phyloP scores from a whole-genome alignment of 2,329 filamentous ascomycete genomes.

The Aspergillus thermomutatus region DNA sequence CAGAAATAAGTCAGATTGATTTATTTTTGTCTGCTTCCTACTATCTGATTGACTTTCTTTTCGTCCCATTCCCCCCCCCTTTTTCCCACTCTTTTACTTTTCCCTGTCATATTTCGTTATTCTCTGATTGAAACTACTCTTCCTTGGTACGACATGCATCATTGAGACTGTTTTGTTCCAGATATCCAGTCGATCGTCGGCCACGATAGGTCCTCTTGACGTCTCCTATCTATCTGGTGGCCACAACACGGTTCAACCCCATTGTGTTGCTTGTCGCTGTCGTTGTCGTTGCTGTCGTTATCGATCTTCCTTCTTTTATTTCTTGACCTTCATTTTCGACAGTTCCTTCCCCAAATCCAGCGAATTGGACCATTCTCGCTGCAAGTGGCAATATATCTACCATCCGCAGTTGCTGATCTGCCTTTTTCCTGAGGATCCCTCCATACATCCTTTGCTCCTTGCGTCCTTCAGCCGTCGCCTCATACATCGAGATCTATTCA shows the following conservation, averaged over 20 bases:
- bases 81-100: slow-evolving; percentile 4
- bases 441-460: not conserved
- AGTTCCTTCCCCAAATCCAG: not conserved
- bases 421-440: not conserved
- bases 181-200: slow-evolving; percentile 19
- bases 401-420: not conserved
- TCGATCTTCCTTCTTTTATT: not conserved
- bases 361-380: not conserved
- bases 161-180: slow-evolving; percentile 19
- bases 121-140: slow-evolving; percentile 11
- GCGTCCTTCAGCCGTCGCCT: slow-evolving; percentile 2
- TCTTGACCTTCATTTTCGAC: not conserved
- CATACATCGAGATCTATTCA: not conserved
- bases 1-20: slow-evolving; percentile 10
- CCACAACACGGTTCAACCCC: slow-evolving; percentile 12
- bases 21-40: slow-evolving; percentile 18
- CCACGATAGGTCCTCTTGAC: slow-evolving; percentile 11
- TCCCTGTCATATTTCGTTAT: slow-evolving; percentile 15
- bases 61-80: slow-evolving; percentile 4
- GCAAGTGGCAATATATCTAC: not conserved
- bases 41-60: slow-evolving; percentile 14
- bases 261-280: slow-evolving; percentile 9
- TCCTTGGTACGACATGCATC: slow-evolving; percentile 20
- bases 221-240: slow-evolving; percentile 5
- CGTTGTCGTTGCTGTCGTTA: slow-evolving; percentile 1